Evolutionary conservation across 75 land plant species (phyloP).

Genomic region (Chamaecyparis obtusa): DNA sequence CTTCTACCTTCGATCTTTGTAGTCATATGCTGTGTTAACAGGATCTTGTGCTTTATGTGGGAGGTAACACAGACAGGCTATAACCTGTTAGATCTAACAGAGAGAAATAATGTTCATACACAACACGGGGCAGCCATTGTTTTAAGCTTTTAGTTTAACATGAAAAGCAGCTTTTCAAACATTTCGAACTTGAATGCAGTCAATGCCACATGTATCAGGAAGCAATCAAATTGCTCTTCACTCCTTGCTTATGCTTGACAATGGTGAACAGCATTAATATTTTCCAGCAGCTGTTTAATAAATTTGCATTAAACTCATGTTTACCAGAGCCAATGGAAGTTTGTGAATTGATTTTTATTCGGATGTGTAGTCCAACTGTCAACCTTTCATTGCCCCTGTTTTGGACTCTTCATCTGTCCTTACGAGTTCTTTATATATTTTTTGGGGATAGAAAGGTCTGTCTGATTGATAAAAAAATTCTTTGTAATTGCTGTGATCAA

Average conservation of each 20-base stretch:
- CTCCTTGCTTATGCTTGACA: too few species aligned
- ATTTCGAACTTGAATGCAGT: not conserved
- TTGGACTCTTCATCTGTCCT: too few species aligned
- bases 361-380: too few species aligned
- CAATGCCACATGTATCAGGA: not conserved
- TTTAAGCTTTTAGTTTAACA: not conserved
- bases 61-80: not conserved
- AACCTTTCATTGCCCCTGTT: too few species aligned
- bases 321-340: not conserved
- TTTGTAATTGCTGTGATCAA: too few species aligned
- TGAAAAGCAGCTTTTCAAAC: not conserved
- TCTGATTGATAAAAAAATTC: too few species aligned
- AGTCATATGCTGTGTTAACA: not conserved
- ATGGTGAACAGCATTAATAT: not conserved
- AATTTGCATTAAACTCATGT: not conserved
- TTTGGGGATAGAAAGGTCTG: too few species aligned
- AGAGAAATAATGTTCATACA: not conserved
- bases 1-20: not conserved
- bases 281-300: not conserved
- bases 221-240: not conserved
- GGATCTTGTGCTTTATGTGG: not conserved
- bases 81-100: not conserved
- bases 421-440: too few species aligned
- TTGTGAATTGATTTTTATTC: not conserved
- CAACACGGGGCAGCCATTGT: not conserved